Evolutionary conservation across 2,329 filamentous ascomycete species (phyloP).

Genomic region (Teratosphaeriaceae sp.): DNA sequence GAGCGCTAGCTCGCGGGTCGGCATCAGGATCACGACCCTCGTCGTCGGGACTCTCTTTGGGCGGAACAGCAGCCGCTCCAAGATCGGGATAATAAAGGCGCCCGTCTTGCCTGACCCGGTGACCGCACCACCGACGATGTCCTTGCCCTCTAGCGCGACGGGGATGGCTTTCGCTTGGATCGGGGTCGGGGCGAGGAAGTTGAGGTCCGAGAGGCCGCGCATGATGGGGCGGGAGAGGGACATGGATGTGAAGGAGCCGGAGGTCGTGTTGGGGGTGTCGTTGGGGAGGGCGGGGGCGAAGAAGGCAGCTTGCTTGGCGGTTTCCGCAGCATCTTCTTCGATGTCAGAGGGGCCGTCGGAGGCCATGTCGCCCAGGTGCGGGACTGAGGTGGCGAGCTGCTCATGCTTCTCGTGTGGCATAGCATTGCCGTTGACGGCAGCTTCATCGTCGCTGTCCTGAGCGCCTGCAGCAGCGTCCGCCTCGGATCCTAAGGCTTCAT

Average conservation of each 20-base stretch:
- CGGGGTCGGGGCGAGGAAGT: slow-evolving; percentile 84
- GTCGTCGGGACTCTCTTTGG: slow-evolving; percentile 91
- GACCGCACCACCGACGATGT: slow-evolving; percentile 91
- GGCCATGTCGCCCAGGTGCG: slow-evolving; percentile 59
- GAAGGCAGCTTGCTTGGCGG: slow-evolving; percentile 77
- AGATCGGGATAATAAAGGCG: slow-evolving; percentile 89
- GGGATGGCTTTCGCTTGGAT: slow-evolving; percentile 95
- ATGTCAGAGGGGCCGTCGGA: slow-evolving; percentile 38
- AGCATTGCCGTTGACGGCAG: slow-evolving; percentile 46
- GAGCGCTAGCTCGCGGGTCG: slow-evolving; percentile 93
- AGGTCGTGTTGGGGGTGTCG: slow-evolving; percentile 32
- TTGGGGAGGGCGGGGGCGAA: slow-evolving; percentile 74
- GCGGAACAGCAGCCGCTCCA: slow-evolving; percentile 89
- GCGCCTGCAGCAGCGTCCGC: too few relatives aligned
- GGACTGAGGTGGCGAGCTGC: slow-evolving; percentile 36
- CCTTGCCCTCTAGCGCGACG: slow-evolving; percentile 85
- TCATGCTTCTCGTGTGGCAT: slow-evolving; percentile 33
- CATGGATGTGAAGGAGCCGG: slow-evolving; percentile 71
- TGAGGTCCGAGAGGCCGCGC: slow-evolving; percentile 76
- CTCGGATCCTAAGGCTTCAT: too few relatives aligned
- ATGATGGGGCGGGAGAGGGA: slow-evolving; percentile 89
- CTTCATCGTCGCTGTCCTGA: slow-evolving; percentile 34
- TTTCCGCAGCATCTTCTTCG: slow-evolving; percentile 66
- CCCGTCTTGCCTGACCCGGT: slow-evolving; percentile 98
- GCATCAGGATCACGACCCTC: slow-evolving; percentile 93